Conservation (phyloP, 2,329 filamentous ascomycete genomes). For the Calcarisporium arbuscula region DNA sequence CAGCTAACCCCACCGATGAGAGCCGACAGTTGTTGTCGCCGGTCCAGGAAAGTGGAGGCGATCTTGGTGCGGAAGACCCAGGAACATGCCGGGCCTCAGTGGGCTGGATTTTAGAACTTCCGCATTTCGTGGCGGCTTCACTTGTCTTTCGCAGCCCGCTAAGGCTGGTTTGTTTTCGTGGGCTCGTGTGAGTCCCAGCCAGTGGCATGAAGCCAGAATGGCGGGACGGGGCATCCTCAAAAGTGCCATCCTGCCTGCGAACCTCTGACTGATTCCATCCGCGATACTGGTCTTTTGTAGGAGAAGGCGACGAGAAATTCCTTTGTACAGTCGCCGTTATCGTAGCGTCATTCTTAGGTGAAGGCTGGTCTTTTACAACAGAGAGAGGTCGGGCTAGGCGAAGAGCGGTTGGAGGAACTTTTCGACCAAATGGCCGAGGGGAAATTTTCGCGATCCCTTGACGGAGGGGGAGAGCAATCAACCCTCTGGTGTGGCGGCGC, state of each 20-base stretch:
- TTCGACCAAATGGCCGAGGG: no score
- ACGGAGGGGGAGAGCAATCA: constrained; percentile 9
- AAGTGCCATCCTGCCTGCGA: constrained; percentile 1
- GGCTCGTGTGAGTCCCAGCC: constrained; percentile 15
- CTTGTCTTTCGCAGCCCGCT: constrained; percentile 22
- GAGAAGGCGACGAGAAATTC: constrained; percentile 5
- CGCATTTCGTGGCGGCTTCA: constrained; percentile 4
- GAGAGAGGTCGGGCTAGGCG: constrained; percentile 46
- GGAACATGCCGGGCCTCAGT: no score
- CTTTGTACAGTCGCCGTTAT: constrained; percentile 23
- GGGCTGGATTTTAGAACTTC: no score
- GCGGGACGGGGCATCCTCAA: constrained; percentile 10
- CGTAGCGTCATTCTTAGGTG: constrained; percentile 31
- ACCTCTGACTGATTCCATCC: constrained; percentile 6
- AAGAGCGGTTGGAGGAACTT: constrained; percentile 42
- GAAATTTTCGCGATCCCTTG: constrained; percentile 14
- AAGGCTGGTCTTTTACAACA: constrained; percentile 48
- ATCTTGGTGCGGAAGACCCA: no score
- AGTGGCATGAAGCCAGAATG: constrained; percentile 17
- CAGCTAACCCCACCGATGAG: no score
- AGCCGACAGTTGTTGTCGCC: no score
- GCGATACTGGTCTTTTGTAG: no score
- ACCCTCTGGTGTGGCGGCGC: constrained; percentile 16
- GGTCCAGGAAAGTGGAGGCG: no score
- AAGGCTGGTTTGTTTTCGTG: constrained; percentile 25